Conservation (phyloP, 2,329 filamentous ascomycete genomes). For the Phyllosticta paracitricarpa region DNA sequence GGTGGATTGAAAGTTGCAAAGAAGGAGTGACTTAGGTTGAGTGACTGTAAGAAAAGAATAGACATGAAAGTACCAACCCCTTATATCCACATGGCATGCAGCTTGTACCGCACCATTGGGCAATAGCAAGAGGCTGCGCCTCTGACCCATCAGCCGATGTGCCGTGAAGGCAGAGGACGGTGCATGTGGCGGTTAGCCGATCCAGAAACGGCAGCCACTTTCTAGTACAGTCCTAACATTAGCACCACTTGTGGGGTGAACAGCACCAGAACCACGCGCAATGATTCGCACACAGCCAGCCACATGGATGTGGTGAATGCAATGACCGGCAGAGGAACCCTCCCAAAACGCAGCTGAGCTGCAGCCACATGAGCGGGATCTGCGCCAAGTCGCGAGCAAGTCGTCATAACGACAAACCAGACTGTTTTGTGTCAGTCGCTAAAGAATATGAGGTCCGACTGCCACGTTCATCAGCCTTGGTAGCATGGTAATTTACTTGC, state of each 20-base stretch:
- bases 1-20: background rate
- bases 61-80: background rate
- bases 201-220: background rate
- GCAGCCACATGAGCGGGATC: background rate
- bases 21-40: constrained; percentile 1
- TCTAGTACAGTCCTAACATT: background rate
- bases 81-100: background rate
- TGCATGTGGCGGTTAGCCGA: background rate
- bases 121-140: background rate
- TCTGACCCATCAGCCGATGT: background rate
- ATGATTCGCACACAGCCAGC: background rate
- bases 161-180: background rate
- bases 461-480: background rate
- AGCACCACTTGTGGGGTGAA: background rate
- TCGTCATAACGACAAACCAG: background rate
- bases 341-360: background rate
- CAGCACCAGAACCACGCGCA: background rate
- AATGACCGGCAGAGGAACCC: background rate
- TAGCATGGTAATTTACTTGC: background rate
- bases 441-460: background rate
- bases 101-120: background rate
- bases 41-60: background rate
- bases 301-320: background rate
- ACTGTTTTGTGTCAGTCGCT: background rate
- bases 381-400: background rate